phyloP scores from a whole-genome alignment of 2,329 filamentous ascomycete genomes.

The Scedosporium boydii region DNA sequence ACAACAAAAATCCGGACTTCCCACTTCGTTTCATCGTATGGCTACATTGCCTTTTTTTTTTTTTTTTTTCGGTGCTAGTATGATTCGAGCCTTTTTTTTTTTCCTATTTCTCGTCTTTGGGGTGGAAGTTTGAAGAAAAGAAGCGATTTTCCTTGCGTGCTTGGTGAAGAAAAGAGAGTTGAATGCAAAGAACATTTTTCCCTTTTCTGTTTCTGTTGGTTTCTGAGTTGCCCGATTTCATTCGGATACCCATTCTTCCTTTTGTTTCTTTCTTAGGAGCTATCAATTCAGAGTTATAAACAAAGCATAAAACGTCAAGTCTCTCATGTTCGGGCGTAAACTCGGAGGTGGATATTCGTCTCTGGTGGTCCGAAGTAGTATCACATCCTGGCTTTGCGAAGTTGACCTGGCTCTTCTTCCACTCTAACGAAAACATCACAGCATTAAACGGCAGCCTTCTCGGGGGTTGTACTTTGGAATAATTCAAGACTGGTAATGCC shows the following conservation, averaged over 20 bases:
- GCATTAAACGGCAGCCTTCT: no score
- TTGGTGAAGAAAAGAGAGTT: not conserved
- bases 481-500: no score
- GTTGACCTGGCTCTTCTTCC: no score
- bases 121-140: not conserved
- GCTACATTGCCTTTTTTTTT: not conserved
- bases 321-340: not conserved
- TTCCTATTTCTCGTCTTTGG: not conserved
- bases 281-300: no score
- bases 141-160: not conserved
- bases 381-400: no score
- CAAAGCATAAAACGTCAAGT: not conserved
- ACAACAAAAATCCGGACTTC: no score
- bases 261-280: not conserved
- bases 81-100: not conserved
- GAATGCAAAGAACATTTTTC: not conserved
- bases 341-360: no score
- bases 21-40: not conserved
- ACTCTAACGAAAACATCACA: no score
- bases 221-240: conserved; percentile 2
- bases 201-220: conserved; percentile 1
- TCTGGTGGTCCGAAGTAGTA: no score
- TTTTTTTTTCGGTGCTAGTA: not conserved
- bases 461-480: no score
- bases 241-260: not conserved